Evolutionary conservation across 2,329 filamentous ascomycete species (phyloP), one percentile per base, ranked within the genome.

Genomic region (Aspergillus sp.): DNA sequence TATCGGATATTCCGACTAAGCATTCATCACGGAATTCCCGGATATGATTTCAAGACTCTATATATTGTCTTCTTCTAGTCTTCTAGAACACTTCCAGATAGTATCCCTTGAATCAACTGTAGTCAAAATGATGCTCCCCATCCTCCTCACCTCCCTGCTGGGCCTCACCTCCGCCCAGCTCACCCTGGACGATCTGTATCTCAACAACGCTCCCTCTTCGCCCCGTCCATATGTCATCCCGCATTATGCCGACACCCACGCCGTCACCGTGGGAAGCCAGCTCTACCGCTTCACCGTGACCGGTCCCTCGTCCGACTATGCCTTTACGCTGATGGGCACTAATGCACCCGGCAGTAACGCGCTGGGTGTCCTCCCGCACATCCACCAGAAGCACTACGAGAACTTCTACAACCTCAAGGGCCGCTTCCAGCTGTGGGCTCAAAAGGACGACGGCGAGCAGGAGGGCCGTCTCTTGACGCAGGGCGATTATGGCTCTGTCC

Each of bases 321-420:
- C 70, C 5, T 74, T 74, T 41, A 69, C 67, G 7, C 52, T 74
- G 37, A 67, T 74, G 56, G 64, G 64, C 44, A 74, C 71, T 37
- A 70, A 70, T 44, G 61, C 68, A 2, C 66, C 69, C 1, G 54
- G 50, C 6, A 69, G 65, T 9, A 49, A 52, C 8, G 53, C 53
- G 2, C 54, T 73, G 1, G 71, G 70, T 11, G 68, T 73, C 4
- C 59, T 73, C 3, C 70, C 71, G 1, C 71, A 74, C 48, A 60
- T 64, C 32, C 71, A 75, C 47, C 53, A 60, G 39, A 49, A 31
- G 19, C 68, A 72, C 46, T 73, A 73, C 44, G 71, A 74, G 55
- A 74, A 72, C 58, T 74, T 75, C 55, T 74, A 69, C 60, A 64
- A 62, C 41, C 59, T 66, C 46, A 69, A 69, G 52, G 71, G 72